phyloP scores from a whole-genome alignment of 495 filamentous ascomycete genomes.

The Penicillium crystallinum region DNA sequence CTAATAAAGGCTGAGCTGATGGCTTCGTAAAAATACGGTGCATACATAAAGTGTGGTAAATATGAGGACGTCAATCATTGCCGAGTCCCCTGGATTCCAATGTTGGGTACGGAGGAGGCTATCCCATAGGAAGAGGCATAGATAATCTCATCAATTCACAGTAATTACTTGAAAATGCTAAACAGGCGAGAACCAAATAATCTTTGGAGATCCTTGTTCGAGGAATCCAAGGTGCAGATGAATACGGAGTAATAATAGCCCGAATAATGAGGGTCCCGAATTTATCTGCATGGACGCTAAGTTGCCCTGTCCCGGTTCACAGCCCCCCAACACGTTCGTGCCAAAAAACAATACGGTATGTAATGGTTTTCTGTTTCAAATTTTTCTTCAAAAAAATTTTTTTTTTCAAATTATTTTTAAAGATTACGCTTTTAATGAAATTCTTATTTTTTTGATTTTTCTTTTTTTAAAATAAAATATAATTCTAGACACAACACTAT shows the following conservation, averaged over 20 bases:
- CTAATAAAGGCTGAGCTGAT: constrained; percentile 6
- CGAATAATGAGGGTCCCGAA: not conserved
- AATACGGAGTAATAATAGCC: constrained; percentile 2
- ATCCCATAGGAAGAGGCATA: not conserved
- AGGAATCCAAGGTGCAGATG: not conserved
- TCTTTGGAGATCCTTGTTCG: not conserved
- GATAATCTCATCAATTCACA: not conserved
- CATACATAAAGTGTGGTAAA: not conserved
- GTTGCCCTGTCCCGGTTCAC: constrained; percentile 4
- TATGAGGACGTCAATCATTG: not conserved
- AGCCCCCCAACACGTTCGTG: constrained; percentile 2
- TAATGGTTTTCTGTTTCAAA: constrained; percentile 1
- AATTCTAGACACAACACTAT: constrained; percentile 14
- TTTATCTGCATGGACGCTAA: constrained; percentile 3
- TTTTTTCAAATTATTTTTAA: constrained; percentile 1
- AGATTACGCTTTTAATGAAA: too few relatives aligned
- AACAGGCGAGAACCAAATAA: not conserved
- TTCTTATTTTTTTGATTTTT: constrained; percentile 1
- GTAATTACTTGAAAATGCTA: not conserved
- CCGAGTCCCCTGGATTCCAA: not conserved
- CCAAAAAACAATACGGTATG: constrained; percentile 7
- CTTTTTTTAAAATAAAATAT: constrained; percentile 4
- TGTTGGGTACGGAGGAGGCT: not conserved
- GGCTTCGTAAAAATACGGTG: not conserved
- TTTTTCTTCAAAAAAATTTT: constrained; percentile 6